Conservation (phyloP, 495 filamentous ascomycete species). For the Penicillium paxilli region DNA sequence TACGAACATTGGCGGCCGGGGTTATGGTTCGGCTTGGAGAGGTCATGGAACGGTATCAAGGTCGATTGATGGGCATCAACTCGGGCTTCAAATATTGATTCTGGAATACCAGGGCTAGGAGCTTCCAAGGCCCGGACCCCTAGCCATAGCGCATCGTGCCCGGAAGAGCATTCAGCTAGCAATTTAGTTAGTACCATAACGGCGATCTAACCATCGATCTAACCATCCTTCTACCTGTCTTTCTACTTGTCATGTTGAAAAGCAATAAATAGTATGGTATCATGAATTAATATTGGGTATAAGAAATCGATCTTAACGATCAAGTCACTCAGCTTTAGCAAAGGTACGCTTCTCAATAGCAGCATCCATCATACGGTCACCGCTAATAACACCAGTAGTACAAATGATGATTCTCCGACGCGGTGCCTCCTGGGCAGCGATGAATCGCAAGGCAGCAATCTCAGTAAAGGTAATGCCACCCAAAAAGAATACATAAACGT, state of each 20-base stretch:
- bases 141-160: too few species aligned
- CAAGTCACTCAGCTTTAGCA: constrained; percentile 33
- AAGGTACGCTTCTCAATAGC: constrained; percentile 76
- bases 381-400: constrained; percentile 88
- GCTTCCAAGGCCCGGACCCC: too few species aligned
- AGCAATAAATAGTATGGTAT: constrained; percentile 19
- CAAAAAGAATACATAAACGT: constrained; percentile 90
- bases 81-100: constrained; percentile 46
- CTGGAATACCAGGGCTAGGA: too few species aligned
- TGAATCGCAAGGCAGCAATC: constrained; percentile 90
- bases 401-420: constrained; percentile 84
- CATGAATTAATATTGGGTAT: constrained; percentile 12
- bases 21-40: constrained; percentile 77
- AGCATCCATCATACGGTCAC: constrained; percentile 83
- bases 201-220: too few species aligned
- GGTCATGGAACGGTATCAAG: constrained; percentile 78
- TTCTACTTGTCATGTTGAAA: too few species aligned
- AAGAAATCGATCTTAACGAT: constrained; percentile 1
- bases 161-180: too few species aligned
- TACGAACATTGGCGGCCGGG: constrained; percentile 68
- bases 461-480: constrained; percentile 95
- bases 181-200: too few species aligned
- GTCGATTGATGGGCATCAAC: constrained; percentile 53
- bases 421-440: constrained; percentile 83
- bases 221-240: too few species aligned